Percentiles rank a stretch among this genome's conserved stretches.
These are phyloP conservation scores for Nakaseomyces kungkrabaensis DNA, from an alignment of 1,139 yeast genomes.

Conservation along the genomic window DNA sequence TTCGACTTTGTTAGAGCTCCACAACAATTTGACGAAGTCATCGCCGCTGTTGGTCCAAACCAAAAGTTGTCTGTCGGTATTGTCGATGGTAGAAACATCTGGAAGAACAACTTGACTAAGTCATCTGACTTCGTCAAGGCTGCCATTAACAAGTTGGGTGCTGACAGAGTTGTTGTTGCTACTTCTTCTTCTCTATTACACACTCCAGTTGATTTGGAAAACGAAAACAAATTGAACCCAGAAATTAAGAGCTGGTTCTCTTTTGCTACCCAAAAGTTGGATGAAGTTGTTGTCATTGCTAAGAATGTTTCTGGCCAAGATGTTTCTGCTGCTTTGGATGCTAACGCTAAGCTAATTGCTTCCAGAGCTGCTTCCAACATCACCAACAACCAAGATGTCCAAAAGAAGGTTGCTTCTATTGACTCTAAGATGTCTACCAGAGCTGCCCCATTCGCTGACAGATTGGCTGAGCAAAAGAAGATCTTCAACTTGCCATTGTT, in stretches of 20 bases:
- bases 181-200: slow-evolving; percentile 95
- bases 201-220: slow-evolving; percentile 93
- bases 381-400: slow-evolving; percentile 87
- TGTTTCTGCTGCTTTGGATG: slow-evolving; percentile 57
- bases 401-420: slow-evolving; percentile 75
- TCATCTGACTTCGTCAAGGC: slow-evolving; percentile 73
- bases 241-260: slow-evolving; percentile 97
- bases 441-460: slow-evolving; percentile 73
- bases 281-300: slow-evolving; percentile 84
- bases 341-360: slow-evolving; percentile 77
- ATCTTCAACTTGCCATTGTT: slow-evolving; percentile 89
- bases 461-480: slow-evolving; percentile 80
- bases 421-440: slow-evolving; percentile 75
- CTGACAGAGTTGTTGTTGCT: slow-evolving; percentile 80
- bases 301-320: slow-evolving; percentile 79
- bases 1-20: slow-evolving; percentile 95
- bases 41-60: slow-evolving; percentile 49
- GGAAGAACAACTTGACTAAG: slow-evolving; percentile 91
- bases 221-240: slow-evolving; percentile 82
- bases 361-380: slow-evolving; percentile 80
- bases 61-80: slow-evolving; percentile 93
- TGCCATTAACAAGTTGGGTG: slow-evolving; percentile 79
- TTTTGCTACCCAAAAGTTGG: slow-evolving; percentile 91
- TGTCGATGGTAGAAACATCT: slow-evolving; percentile 97
- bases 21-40: slow-evolving; percentile 84